Base-by-base conservation (phyloP, 768 basidiomycete genomes). In the Collybia sordida region DNA sequence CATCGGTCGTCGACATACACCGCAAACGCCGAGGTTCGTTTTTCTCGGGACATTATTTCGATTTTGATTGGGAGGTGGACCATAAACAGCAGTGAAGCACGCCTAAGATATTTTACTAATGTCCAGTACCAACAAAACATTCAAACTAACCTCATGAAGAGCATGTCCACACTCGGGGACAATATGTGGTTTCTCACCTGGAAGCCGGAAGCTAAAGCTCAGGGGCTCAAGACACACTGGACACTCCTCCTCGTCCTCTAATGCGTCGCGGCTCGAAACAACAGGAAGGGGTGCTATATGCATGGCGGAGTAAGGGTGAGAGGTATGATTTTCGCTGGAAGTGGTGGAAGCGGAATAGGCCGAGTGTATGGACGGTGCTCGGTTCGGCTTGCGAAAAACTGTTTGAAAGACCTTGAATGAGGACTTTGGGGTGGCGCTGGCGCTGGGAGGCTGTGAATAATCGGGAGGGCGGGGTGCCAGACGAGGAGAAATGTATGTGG, bases 121-220 rank as follows among this genome's bases (percentile, higher is more conserved):
- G 11, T 28, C 51, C 43, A 19, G 45, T 58, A 18, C 44, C 42
- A 52, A 46, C 8, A 21, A 45, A 35, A 36, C 37, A 45, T 31
- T 45, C 50, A 47, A 53, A 52, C 74, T 56, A 49, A 88, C 93
- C 76, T 94, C 88, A 71, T 98, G 97, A n/a, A 99, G 82, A 28
- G 93, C 88, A 72, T 99, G 97, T 31, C 97, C 95, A 59, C 97
- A 99, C 64, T 95, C 92, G 24, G 97, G 96, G 40, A 97, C 89
- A 54, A 99, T 88, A 64, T 98, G 95, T 6, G 96, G 93, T 64
- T 95, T 98, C 74, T 99, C 97, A 7, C 97, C 97, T 0, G 92
- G 90, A 12, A 99, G 72, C 53, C 94, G 80, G 70, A 93, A 97
- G 68, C 86, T 88, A 69, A 93, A 94, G 63, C 87, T 88, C 63